Evolutionary conservation across 2,329 filamentous ascomycete species (phyloP), one percentile per base, ranked within the genome.

Genomic region (Venturiaceae sp.): DNA sequence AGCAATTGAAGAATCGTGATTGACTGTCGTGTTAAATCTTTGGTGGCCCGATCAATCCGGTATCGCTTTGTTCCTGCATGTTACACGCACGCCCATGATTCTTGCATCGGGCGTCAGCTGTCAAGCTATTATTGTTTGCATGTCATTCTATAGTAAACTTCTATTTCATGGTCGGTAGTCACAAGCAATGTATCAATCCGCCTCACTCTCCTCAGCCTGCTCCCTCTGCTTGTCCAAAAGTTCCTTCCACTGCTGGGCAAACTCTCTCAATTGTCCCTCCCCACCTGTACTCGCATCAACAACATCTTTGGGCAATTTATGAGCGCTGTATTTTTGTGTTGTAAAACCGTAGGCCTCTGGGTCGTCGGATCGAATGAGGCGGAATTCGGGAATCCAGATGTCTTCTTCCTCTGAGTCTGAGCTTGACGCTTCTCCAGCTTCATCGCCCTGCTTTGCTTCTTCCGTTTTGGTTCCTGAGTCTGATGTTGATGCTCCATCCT

Each of bases 281-380:
- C 75, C 77, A 19, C 78, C 76, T 33, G 70, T 73, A 32, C 80
- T 81, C 2, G 83, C 58, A 66, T 86, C 83, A 1, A 96, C 92
- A 2, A 97, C 90, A 65, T 99, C 94, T 70, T 86, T 91, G 0
- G 94, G 94, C 65, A 99, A 75, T 73, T 97, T 99, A 69, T 97
- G 92, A 3, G 94, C 92, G 62, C 91, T 96, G 71, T 95, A 97
- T 67, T 92, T 88, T 1, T 90, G 83, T 4, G 88, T 87, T 63
- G 83, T 85, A 69, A 96, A 95, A 64, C 87, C 88, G 69, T 90
- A 94, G 1, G 92, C 92, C 61, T 92, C 88, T 0, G 92, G 90
- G 64, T 97, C 92, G 63, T 92, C 87, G 69, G 85, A 85, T 64
- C 86, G 83, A 52, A 99, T 83, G 8, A 97, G 78, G 44, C 92